These are phyloP conservation scores for Dothideomycetes sp. DNA, from an alignment of 2,329 filamentous ascomycete species.

Conservation along the genomic window DNA sequence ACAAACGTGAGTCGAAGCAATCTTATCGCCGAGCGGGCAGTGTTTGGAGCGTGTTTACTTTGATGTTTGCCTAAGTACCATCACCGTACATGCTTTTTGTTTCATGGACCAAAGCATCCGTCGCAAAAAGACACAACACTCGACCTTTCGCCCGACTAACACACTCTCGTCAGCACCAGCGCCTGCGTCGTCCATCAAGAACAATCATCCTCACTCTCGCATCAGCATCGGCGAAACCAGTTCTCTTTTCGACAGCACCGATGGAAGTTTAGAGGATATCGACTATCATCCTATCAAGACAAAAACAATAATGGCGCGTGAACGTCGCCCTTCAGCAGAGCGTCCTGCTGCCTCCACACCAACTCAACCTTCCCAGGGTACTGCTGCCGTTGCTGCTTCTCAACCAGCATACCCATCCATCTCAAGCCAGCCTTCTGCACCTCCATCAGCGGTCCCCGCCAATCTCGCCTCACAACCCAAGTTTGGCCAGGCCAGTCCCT, in stretches of 20 bases:
- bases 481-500: conserved; percentile 51
- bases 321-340: conserved; percentile 35
- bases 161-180: background rate
- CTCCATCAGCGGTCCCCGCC: conserved; percentile 1
- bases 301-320: conserved; percentile 39
- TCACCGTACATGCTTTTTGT: no score
- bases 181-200: background rate
- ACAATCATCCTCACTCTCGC: background rate
- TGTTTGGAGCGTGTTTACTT: no score
- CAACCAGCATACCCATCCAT: conserved; percentile 17
- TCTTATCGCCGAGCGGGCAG: no score
- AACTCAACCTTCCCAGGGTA: background rate
- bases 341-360: conserved; percentile 17
- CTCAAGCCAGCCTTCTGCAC: background rate
- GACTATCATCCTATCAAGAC: background rate
- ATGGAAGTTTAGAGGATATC: conserved; percentile 12
- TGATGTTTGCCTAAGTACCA: no score
- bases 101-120: no score
- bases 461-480: conserved; percentile 29
- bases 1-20: no score
- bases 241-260: conserved; percentile 12
- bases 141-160: conserved; percentile 6
- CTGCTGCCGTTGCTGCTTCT: background rate
- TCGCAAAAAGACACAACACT: no score
- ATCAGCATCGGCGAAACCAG: conserved; percentile 11